These are phyloP conservation scores for Magnaporthiopsis incrustans DNA, from an alignment of 2,329 filamentous ascomycete species.

Conservation along the genomic window DNA sequence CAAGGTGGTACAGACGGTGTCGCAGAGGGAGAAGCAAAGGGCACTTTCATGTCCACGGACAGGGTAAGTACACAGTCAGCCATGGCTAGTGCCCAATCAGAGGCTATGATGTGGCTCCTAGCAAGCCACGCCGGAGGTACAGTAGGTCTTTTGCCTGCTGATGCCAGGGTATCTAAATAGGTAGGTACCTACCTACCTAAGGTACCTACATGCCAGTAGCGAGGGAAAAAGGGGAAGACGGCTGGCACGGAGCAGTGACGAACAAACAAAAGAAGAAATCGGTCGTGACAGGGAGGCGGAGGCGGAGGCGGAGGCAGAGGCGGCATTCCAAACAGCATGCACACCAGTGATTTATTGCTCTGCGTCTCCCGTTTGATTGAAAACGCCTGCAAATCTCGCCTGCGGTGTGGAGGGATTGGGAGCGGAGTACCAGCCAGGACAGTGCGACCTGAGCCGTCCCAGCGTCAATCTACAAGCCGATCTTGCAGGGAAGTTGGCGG, in stretches of 20 bases:
- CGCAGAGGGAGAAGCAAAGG: background rate
- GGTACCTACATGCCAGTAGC: background rate
- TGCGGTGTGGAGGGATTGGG: background rate
- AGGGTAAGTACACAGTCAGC: background rate
- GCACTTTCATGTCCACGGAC: background rate
- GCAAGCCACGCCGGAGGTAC: background rate
- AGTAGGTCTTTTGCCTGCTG: background rate
- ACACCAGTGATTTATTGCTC: background rate
- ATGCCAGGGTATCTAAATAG: too few species aligned
- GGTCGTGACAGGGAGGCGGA: background rate
- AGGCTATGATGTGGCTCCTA: background rate
- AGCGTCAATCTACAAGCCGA: background rate
- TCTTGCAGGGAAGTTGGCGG: background rate
- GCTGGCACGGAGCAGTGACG: background rate
- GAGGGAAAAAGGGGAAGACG: background rate
- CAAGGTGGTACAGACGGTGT: background rate
- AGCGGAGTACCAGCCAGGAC: constrained; percentile 1
- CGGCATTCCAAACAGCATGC: background rate
- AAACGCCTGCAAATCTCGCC: constrained; percentile 3
- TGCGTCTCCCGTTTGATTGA: background rate
- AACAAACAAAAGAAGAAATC: background rate
- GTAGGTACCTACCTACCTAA: too few species aligned
- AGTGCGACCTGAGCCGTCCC: constrained; percentile 2
- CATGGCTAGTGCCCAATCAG: background rate
- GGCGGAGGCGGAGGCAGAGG: too few species aligned